Evolutionary conservation across 306 rosid species (phyloP).

Genomic region (Sphenostylis stenocarpa): DNA sequence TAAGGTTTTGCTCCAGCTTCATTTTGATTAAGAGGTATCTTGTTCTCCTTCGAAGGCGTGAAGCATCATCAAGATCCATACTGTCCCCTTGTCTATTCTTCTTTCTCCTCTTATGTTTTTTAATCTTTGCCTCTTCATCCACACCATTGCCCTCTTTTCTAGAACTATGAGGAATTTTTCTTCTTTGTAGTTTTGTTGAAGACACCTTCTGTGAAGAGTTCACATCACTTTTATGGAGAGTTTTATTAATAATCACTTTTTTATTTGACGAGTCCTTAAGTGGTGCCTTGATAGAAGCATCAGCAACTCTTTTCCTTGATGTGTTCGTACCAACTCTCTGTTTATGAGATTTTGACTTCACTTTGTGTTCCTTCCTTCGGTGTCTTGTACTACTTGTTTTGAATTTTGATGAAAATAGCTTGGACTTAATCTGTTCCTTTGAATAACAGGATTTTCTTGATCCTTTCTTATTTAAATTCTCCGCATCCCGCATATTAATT

Average conservation of each 20-base stretch:
- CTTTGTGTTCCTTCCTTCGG: slow-evolving; percentile 44
- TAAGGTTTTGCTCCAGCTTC: slow-evolving; percentile 89
- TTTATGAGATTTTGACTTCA: slow-evolving; percentile 36
- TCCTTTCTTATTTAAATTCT: slow-evolving; percentile 43
- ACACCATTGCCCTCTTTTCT: slow-evolving; percentile 38
- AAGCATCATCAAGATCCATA: slow-evolving; percentile 68
- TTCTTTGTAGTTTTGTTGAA: slow-evolving; percentile 37
- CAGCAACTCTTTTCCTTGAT: slow-evolving; percentile 36
- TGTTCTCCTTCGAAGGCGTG: slow-evolving; percentile 77
- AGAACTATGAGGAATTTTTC: slow-evolving; percentile 35
- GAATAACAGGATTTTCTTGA: slow-evolving; percentile 45
- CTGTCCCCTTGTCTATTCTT: slow-evolving; percentile 46
- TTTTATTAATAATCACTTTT: slow-evolving; percentile 34
- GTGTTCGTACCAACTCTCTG: slow-evolving; percentile 36
- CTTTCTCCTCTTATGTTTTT: slow-evolving; percentile 49
- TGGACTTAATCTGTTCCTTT: slow-evolving; percentile 36
- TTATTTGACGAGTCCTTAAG: slow-evolving; percentile 35
- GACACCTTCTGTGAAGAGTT: slow-evolving; percentile 46
- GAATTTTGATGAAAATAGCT: slow-evolving; percentile 38
- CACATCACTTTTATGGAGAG: slow-evolving; percentile 5
- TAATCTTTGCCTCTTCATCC: slow-evolving; percentile 41
- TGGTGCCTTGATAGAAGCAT: slow-evolving; percentile 42
- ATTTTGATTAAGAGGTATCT: slow-evolving; percentile 79
- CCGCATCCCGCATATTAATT: slow-evolving; percentile 56
- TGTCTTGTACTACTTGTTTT: slow-evolving; percentile 41